Evolutionary conservation across 345 rosid species (phyloP), one percentile per base, ranked within the genome.

Genomic region (Eucalyptus cloeziana): DNA sequence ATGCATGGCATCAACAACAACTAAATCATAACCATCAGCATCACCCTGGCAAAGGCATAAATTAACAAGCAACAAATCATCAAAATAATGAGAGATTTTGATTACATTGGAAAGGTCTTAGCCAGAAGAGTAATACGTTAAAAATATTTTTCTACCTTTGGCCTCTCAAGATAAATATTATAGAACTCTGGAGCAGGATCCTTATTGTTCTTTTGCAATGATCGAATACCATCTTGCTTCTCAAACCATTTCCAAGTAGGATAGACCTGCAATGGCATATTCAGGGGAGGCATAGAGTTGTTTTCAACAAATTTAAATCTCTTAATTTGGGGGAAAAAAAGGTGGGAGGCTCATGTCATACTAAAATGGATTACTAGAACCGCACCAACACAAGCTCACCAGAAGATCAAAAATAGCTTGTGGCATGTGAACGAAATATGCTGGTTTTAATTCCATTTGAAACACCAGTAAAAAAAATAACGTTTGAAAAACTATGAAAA

Each of bases 171-270:
- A 92, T 98, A 94, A 88, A 98, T 98, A 92, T 98, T 98, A 95
- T 98, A 98, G 92, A 98, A 98, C 93, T 98, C 99, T 88, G 99
- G 99, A 89, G 99, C 99, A 37, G 99, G 99, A 88, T 98, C 99
- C 88, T 97, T 94, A 89, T 91, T 97, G 91, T 97, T 95, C 92
- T 97, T 96, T 92, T 98, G 99, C 91, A 98, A 92, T 87, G 96
- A 95, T 86, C 99, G 97, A 87, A 98, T 98, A 81, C 99, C 99
- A 94, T 98, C 99, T 94, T 98, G 99, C 95, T 98, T 98, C 94
- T 98, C 99, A 89, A 93, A 97, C 99, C 99, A 98, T 93, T 95
- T 98, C 99, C 99, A 98, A 54, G 97, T 98, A 89, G 99, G 99
- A 92, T 98, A 98, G 90, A 98, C 99, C 99, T 98, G 89, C 86